Conservation (phyloP, 176 grass and related monocot species). For the Raddia guianensis region DNA sequence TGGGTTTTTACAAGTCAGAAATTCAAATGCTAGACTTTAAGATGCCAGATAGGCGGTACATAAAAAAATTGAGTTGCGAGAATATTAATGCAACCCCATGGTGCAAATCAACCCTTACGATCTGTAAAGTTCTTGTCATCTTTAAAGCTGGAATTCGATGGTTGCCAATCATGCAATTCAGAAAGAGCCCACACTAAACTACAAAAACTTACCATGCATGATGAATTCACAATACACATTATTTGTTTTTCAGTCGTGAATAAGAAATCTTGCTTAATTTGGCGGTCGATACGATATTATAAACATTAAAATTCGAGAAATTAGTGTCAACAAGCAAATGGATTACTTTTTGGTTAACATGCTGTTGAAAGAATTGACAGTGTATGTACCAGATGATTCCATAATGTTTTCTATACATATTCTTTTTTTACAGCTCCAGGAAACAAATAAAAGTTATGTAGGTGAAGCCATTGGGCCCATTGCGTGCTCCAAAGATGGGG, state of each 20-base stretch:
- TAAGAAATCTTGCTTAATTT: background rate
- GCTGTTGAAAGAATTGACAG: background rate
- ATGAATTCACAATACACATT: background rate
- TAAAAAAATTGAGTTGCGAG: background rate
- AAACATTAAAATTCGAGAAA: background rate
- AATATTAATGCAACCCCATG: background rate
- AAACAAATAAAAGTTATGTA: conserved; percentile 33
- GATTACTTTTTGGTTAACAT: background rate
- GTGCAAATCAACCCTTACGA: background rate
- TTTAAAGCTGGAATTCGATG: background rate
- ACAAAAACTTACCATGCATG: background rate
- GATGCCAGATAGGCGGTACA: too few relatives aligned
- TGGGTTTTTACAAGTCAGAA: background rate
- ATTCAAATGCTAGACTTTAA: background rate
- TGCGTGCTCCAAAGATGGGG: conserved; percentile 43
- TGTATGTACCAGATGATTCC: background rate
- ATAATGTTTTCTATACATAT: background rate
- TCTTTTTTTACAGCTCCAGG: conserved; percentile 24
- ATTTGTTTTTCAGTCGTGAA: background rate
- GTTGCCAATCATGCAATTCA: background rate
- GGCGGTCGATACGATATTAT: background rate
- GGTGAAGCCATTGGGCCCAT: conserved; percentile 40
- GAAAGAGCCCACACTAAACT: background rate
- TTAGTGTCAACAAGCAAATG: background rate
- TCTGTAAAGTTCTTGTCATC: background rate